Evolutionary conservation across 768 basidiomycete species (phyloP), one percentile per base, ranked within the genome.

Genomic region (Suillus fuscotomentosus): DNA sequence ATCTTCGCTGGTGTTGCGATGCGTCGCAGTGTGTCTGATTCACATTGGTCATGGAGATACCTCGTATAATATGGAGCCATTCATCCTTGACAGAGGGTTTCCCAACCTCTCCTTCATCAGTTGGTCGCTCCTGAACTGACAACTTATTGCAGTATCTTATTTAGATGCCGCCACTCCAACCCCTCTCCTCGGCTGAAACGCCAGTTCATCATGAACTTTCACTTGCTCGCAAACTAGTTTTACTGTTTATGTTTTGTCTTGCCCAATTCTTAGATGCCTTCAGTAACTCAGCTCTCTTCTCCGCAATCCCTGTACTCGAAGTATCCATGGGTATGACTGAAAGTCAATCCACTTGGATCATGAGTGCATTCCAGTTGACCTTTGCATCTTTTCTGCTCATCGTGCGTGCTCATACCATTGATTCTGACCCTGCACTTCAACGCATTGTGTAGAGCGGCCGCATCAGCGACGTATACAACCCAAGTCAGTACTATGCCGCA

Each of bases 261-360:
- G 77, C 81, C n/a, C 75, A 79, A 57, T 82, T 80, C 66, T 69
- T 82, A 60, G 83, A 83, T 38, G 69, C 77, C 14, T 80, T 83
- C 71, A 80, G 77, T 66, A 80, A 78, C 63, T 75, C 78, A 20
- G 73, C 79, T 31, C 72, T 80, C 22, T 77, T 80, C 53, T 70
- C 79, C 11, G 79, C 77, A 14, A 75, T 82, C 51, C 80, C 81
- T n/a, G 69, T 71, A 38, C 72, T 82, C 36, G 67, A 72, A 43
- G 8, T 36, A 5, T 55, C 66, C 3, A 56, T 75, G 17, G 57
- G 65, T 31, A 71, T 74, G 22, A 69, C 65, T 20, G 57, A 68
- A 57, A 71, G 63, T 39, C 64, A 73, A 59, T 70, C 69, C 27
- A 73, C 76, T 41, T 84, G 83, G 82, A 62, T 83, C 5, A 69